Base-by-base conservation (phyloP, 2,329 filamentous ascomycete genomes). In the Falciphora oryzae region DNA sequence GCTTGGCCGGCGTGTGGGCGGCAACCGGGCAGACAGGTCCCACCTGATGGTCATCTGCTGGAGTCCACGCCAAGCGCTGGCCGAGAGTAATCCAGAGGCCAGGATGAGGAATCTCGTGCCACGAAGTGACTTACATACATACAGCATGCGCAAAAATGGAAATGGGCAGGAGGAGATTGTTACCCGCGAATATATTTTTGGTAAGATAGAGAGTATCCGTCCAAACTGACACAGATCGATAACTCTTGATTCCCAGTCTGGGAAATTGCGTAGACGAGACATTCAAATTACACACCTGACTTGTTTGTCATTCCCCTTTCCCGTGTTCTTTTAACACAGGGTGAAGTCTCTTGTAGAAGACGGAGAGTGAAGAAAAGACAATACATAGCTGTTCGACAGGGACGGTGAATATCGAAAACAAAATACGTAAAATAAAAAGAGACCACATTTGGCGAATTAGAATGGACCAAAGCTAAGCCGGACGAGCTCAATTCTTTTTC, bases 141-240 rank as follows among this genome's bases (percentile, higher is more conserved):
- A n/a, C 59, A 14, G 59, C 44, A 61, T 35, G 22, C 44, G 59
- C 38, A 38, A 38, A 38, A 61, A 61, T 38, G 27, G 59, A 61
- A 14, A 38, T 27, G n/a, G 59, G n/a, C n/a, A 61, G 38, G 28
- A 61, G 28, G 29, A 38, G 35, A 61, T 28, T 27, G 28, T 28
- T 27, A 28, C 35, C 59, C n/a, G 25, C 25, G 28, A 58, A 29
- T 27, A 16, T 5, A 25, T 50, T 25, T 13, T 50, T 25, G 28
- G 14, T 18, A 53, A 14, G 50, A 25, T 50, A n/a, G 31, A 18
- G n/a, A 35, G 50, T 50, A 44, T 7, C 53, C 29, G 7, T 11
- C 32, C 11, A 10, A 32, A 11, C 11, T 32, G 29, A 29, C 29
- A 29, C 29, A 29, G 29, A 29, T 3, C 29, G 11, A 13, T 35